These are phyloP conservation scores for Kwoniella sp. DNA, from an alignment of 768 basidiomycete genomes.

Conservation along the genomic window DNA sequence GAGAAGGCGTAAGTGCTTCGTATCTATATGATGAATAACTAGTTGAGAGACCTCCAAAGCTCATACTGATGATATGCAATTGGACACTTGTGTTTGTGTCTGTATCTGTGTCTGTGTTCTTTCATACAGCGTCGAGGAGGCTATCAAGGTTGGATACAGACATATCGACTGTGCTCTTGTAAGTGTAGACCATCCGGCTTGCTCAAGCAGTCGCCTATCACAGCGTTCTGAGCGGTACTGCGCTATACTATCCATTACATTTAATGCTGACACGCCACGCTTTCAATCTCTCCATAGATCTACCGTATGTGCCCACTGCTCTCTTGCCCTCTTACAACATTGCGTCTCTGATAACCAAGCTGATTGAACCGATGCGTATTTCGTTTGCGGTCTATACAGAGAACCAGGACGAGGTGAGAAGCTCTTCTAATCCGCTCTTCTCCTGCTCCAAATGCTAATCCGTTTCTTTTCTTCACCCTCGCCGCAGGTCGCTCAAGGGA, in stretches of 20 bases:
- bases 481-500: constrained; percentile 24
- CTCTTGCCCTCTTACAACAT: neutral
- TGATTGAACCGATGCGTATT: neutral
- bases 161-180: constrained; percentile 36
- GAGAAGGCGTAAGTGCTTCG: constrained; percentile 29
- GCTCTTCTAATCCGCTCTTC: neutral
- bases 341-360: neutral
- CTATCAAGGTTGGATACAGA: constrained; percentile 34
- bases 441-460: neutral
- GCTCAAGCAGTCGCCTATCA: too few species aligned
- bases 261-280: neutral
- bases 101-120: too few species aligned
- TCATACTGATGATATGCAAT: too few species aligned
- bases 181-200: constrained; percentile 8
- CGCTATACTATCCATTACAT: too few species aligned
- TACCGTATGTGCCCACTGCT: constrained; percentile 10
- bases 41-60: too few species aligned
- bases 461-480: neutral
- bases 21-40: too few species aligned
- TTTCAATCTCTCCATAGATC: constrained; percentile 6
- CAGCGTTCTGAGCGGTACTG: neutral
- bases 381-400: too few species aligned
- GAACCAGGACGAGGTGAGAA: constrained; percentile 68
- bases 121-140: constrained; percentile 24
- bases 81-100: too few species aligned